Percentiles rank a stretch among this genome's conserved stretches.
These are phyloP conservation scores for Chaetomium strumarium DNA, from an alignment of 2,329 filamentous ascomycete species.

Conservation along the genomic window DNA sequence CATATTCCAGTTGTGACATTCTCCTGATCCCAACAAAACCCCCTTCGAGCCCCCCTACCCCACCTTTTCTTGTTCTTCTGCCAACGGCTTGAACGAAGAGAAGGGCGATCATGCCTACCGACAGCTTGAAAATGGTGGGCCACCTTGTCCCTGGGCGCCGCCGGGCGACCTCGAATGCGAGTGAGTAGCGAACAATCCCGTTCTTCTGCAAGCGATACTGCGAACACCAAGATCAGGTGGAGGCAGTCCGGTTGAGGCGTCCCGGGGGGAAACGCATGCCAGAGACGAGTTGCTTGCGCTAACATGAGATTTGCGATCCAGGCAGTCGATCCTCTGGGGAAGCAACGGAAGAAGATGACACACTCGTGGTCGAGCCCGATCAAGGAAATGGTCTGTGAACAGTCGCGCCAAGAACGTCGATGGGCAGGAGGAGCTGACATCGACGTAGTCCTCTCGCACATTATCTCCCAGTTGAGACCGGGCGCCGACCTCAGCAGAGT, in stretches of 20 bases:
- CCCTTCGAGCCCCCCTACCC: not conserved
- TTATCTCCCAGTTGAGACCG: slow-evolving; percentile 93
- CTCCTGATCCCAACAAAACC: not conserved
- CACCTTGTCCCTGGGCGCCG: slow-evolving; percentile 29
- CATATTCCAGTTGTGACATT: not conserved
- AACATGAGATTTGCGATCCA: slow-evolving; percentile 37
- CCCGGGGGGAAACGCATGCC: slow-evolving; percentile 15
- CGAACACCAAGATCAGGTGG: slow-evolving; percentile 17
- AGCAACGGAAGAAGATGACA: slow-evolving; percentile 61
- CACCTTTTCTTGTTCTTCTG: slow-evolving; percentile 12
- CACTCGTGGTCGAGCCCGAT: slow-evolving; percentile 78
- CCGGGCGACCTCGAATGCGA: slow-evolving; percentile 32
- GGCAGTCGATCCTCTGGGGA: slow-evolving; percentile 53
- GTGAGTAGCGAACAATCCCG: slow-evolving; percentile 27
- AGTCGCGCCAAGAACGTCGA: not conserved
- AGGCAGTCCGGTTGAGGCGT: slow-evolving; percentile 16
- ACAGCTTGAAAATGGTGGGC: slow-evolving; percentile 24
- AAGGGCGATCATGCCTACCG: not conserved
- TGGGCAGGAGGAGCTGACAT: slow-evolving; percentile 13
- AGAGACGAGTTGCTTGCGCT: not conserved
- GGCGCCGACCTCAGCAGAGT: slow-evolving; percentile 93
- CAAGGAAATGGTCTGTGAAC: slow-evolving; percentile 78
- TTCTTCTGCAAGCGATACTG: slow-evolving; percentile 8
- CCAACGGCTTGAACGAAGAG: not conserved
- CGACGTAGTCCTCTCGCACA: slow-evolving; percentile 76